phyloP scores from a whole-genome alignment of 2,329 filamentous ascomycete species.

The Hirsutella thompsonii region DNA sequence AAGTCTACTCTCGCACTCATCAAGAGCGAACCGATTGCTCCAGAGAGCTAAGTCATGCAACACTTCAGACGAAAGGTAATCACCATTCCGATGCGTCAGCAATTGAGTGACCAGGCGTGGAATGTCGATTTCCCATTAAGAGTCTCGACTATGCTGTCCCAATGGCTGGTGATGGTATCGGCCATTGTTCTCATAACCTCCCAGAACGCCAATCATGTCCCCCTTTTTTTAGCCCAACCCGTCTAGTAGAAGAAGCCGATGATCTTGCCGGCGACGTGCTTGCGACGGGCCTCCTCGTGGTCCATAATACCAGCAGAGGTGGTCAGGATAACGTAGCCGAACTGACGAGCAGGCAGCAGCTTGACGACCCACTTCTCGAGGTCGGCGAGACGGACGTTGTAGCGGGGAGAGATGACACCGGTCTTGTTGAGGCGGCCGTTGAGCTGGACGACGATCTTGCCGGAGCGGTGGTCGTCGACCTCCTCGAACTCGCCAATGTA shows the following conservation, averaged over 20 bases:
- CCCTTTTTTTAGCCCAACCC: slow-evolving; percentile 14
- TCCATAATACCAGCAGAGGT: slow-evolving; percentile 99
- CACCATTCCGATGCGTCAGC: too few species aligned
- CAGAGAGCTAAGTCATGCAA: too few species aligned
- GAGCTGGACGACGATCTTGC: slow-evolving; percentile 99
- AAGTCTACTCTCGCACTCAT: too few species aligned
- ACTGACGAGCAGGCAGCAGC: slow-evolving; percentile 98
- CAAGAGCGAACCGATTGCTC: too few species aligned
- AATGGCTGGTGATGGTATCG: slow-evolving; percentile 19
- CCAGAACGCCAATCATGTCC: slow-evolving; percentile 24
- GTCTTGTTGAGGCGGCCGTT: slow-evolving; percentile 98
- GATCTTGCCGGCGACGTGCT: slow-evolving; percentile 99
- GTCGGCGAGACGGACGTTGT: slow-evolving; percentile 96
- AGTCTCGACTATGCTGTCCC: slow-evolving; percentile 15
- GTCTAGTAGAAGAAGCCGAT: slow-evolving; percentile 97
- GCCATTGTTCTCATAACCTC: slow-evolving; percentile 21
- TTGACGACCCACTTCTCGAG: slow-evolving; percentile 99
- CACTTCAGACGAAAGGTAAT: too few species aligned
- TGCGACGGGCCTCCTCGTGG: slow-evolving; percentile 97
- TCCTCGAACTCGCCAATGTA: slow-evolving; percentile 99
- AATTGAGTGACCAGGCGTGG: too few species aligned
- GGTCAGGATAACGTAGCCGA: slow-evolving; percentile 98
- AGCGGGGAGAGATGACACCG: slow-evolving; percentile 97
- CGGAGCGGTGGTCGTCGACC: slow-evolving; percentile 97
- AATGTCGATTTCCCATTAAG: slow-evolving; percentile 4